Base-by-base conservation (phyloP, 2,329 filamentous ascomycete genomes). In the Colletotrichum tabaci region DNA sequence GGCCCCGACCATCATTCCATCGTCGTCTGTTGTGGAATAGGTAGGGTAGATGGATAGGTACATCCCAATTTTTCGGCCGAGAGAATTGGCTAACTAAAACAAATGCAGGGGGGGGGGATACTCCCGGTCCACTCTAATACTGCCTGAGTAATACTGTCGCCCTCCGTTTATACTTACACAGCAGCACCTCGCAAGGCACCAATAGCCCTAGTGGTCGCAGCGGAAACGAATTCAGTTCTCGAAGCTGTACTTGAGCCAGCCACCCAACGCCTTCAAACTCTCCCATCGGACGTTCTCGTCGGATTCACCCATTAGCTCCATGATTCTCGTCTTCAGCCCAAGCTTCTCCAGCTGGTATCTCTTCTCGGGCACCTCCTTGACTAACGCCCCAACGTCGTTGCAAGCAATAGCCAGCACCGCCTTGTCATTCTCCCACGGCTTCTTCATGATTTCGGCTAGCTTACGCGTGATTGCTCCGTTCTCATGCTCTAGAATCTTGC, bases 211-310 rank as follows among this genome's bases (percentile, higher is more conserved):
- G 26, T 23, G 23, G 66, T 64, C 21, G 66, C 53, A 21, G 30
- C 42, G 8, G 30, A 58, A 53, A 46, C 30, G n/a, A 9, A 16
- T 40, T 67, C 49, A 74, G 26, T 68, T 62, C 8, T 90, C 88
- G 76, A 91, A 90, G 81, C 87, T 90, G 77, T 90, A 91, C 85
- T 90, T 90, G 77, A 91, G 81, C 89, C 89, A 91, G 21, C 88
- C 87, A 23, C 88, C 89, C 50, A 98, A 90, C 18, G 95, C 95
- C 77, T 93, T 90, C 84, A 98, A 84, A 82, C 94, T 96, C 86
- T 98, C 95, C 94, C 95, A 98, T 79, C 95, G 88, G 57, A 98
- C 94, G 71, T 90, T 92, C 85, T 98, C 95, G 77, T 98, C 94
- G 70, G 91, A 88, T 79, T 97, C 94, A 77, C 90, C 91, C 95